Percentiles rank a stretch among this genome's conserved stretches.
Evolutionary conservation across 2,329 filamentous ascomycete species (phyloP).

Genomic region (Cladophialophora carrionii): DNA sequence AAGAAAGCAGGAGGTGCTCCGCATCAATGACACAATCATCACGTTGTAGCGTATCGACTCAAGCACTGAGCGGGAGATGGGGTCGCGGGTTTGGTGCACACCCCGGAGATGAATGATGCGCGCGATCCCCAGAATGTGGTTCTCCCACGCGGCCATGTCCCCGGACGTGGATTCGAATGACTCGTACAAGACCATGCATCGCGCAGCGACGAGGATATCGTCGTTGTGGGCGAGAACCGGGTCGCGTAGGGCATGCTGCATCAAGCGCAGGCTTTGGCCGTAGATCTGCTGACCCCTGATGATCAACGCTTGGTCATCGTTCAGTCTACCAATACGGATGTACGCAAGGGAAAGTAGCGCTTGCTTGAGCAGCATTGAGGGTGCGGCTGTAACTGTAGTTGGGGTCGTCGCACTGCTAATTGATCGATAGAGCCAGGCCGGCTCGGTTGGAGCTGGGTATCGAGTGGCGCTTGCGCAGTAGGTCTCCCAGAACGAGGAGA

Average conservation of each 20-base stretch:
- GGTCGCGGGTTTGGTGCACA: neutral
- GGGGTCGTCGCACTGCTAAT: neutral
- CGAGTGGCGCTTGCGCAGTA: slow-evolving; percentile 1
- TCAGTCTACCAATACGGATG: slow-evolving; percentile 13
- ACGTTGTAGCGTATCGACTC: slow-evolving; percentile 22
- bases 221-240: slow-evolving; percentile 3
- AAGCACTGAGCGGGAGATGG: slow-evolving; percentile 16
- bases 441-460: neutral
- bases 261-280: slow-evolving; percentile 12
- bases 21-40: slow-evolving; percentile 20
- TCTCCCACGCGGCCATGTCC: slow-evolving; percentile 23
- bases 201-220: slow-evolving; percentile 19
- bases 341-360: slow-evolving; percentile 20
- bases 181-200: slow-evolving; percentile 25
- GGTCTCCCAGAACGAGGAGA: slow-evolving; percentile 22
- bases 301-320: slow-evolving; percentile 5
- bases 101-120: slow-evolving; percentile 24
- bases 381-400: neutral
- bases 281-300: slow-evolving; percentile 19
- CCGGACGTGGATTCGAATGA: slow-evolving; percentile 22
- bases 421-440: slow-evolving; percentile 15
- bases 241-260: slow-evolving; percentile 19
- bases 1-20: slow-evolving; percentile 8
- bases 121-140: slow-evolving; percentile 19
- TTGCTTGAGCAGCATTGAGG: slow-evolving; percentile 7